These are phyloP conservation scores for Vitis rotundifolia DNA, from an alignment of 164 flowering plant genomes.

Conservation along the genomic window DNA sequence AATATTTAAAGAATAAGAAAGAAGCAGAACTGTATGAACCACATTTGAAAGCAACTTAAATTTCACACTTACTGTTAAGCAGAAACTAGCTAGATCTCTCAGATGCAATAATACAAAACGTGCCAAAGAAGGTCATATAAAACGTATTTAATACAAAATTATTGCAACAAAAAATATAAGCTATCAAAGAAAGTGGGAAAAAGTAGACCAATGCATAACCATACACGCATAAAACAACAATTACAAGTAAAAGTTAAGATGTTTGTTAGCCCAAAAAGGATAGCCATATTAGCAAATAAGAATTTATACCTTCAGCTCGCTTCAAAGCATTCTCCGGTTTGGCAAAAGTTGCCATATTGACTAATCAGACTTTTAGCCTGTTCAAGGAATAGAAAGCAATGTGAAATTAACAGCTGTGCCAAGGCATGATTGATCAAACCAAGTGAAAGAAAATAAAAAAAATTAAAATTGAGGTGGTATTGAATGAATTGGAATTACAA, in stretches of 20 bases:
- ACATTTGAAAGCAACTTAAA: neutral
- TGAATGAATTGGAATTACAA: too few relatives aligned
- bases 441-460: too few relatives aligned
- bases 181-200: neutral
- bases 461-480: too few relatives aligned
- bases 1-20: neutral
- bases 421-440: too few relatives aligned
- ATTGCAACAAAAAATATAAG: neutral
- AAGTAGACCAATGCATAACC: neutral
- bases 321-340: conserved; percentile 68
- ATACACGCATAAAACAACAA: neutral
- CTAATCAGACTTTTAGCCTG: too few relatives aligned
- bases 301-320: conserved; percentile 55
- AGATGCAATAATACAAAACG: too few relatives aligned
- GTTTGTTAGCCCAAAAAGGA: neutral
- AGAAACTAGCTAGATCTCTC: neutral
- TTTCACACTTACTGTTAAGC: neutral
- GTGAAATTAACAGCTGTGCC: too few relatives aligned
- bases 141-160: too few relatives aligned
- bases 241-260: neutral
- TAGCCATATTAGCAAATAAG: neutral
- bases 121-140: too few relatives aligned
- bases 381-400: too few relatives aligned
- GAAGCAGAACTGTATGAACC: neutral
- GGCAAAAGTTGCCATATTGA: conserved; percentile 47